These are phyloP conservation scores for Russula dissimulans DNA, from an alignment of 768 basidiomycete genomes.

Conservation along the genomic window DNA sequence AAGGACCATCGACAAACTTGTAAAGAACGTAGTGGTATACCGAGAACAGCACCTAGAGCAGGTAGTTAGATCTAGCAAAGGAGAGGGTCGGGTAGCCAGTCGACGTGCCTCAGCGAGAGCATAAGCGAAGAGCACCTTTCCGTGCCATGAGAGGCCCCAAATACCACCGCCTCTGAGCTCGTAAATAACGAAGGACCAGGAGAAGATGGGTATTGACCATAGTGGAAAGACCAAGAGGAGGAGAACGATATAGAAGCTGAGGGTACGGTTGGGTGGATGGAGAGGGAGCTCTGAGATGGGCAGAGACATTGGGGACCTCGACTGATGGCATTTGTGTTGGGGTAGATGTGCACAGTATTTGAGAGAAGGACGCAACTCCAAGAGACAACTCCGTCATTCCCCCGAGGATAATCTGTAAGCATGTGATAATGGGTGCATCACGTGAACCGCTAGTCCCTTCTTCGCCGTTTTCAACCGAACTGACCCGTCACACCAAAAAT, in stretches of 20 bases:
- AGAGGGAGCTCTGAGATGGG: constrained; percentile 27
- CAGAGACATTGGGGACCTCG: not conserved
- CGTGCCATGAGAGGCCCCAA: constrained; percentile 34
- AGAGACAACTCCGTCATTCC: no score
- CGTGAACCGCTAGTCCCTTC: not conserved
- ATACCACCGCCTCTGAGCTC: constrained; percentile 37
- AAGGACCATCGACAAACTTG: constrained; percentile 37
- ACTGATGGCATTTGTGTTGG: not conserved
- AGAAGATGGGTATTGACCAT: constrained; percentile 51
- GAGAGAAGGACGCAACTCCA: not conserved
- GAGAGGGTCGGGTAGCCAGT: not conserved
- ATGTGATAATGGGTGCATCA: not conserved
- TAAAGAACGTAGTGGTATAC: constrained; percentile 50
- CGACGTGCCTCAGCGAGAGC: constrained; percentile 49
- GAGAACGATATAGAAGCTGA: constrained; percentile 53
- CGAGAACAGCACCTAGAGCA: constrained; percentile 54
- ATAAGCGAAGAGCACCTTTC: constrained; percentile 35
- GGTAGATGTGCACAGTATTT: not conserved
- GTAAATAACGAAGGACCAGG: constrained; percentile 54
- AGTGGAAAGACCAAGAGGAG: constrained; percentile 49
- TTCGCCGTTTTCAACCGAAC: not conserved
- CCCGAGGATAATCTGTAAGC: no score
- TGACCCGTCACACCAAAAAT: not conserved
- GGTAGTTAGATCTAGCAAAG: not conserved
- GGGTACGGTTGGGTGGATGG: constrained; percentile 31